Conservation (phyloP, 1,284 basidiomycete species). For the Neotropicomus parvogracilis region DNA sequence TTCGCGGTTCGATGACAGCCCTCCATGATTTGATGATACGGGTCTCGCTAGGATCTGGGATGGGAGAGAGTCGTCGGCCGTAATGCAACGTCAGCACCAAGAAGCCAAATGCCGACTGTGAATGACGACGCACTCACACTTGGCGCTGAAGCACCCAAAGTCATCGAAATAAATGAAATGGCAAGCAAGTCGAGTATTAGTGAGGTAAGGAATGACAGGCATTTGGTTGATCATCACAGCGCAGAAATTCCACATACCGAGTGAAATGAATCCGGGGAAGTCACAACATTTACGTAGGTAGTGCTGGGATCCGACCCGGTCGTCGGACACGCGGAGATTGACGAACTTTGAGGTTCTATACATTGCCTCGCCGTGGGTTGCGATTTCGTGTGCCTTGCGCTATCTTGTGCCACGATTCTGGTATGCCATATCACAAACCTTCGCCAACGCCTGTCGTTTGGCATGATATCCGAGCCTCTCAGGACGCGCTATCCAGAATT, state of each 20-base stretch:
- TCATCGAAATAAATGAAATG: background rate
- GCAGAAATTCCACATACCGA: background rate
- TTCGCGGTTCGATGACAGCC: background rate
- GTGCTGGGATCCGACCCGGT: background rate
- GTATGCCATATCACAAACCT: background rate
- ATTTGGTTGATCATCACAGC: background rate
- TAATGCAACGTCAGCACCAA: background rate
- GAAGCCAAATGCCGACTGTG: background rate
- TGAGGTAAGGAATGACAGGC: background rate
- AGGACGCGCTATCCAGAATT: background rate
- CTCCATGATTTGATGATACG: background rate
- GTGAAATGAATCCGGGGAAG: conserved; percentile 12
- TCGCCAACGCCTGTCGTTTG: background rate
- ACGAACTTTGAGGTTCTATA: background rate
- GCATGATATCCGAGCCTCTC: conserved; percentile 6
- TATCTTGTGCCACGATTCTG: background rate
- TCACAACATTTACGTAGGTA: conserved; percentile 16
- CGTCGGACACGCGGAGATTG: background rate
- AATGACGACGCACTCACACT: background rate
- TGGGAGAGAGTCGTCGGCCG: background rate
- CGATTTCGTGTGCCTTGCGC: background rate
- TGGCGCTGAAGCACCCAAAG: no score
- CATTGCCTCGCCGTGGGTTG: background rate
- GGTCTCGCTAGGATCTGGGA: no score
- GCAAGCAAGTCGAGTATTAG: background rate